phyloP scores from a whole-genome alignment of 257 asterid species.

The Jacaranda mimosifolia region DNA sequence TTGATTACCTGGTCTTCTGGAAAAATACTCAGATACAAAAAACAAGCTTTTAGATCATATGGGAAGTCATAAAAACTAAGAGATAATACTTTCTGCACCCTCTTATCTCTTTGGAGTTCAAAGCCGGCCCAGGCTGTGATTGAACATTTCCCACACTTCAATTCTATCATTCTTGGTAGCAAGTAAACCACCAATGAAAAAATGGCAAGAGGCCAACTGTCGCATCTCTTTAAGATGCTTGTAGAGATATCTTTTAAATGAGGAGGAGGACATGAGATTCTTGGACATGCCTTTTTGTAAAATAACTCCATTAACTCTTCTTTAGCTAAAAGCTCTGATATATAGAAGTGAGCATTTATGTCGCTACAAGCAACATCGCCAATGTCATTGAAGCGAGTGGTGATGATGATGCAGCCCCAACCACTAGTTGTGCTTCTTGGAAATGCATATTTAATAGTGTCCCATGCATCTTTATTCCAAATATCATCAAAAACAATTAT shows the following conservation, averaged over 20 bases:
- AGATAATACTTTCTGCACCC: constrained; percentile 7
- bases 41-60: background rate
- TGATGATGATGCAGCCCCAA: constrained; percentile 16
- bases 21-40: constrained; percentile 9
- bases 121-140: constrained; percentile 32
- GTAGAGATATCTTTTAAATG: background rate
- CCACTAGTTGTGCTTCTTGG: background rate
- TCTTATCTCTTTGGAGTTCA: constrained; percentile 33
- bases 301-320: constrained; percentile 23
- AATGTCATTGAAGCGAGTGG: background rate
- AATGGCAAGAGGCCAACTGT: constrained; percentile 4
- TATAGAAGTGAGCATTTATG: constrained; percentile 17
- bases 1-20: constrained; percentile 22
- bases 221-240: background rate
- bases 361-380: constrained; percentile 14
- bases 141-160: constrained; percentile 30
- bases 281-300: constrained; percentile 28
- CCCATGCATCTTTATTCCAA: constrained; percentile 26
- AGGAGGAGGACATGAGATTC: constrained; percentile 23
- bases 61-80: background rate
- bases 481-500: constrained; percentile 47
- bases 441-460: background rate
- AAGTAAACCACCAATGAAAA: constrained; percentile 1
- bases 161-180: constrained; percentile 3
- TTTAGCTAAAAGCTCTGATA: constrained; percentile 14